A percentile compares a stretch with the other conserved stretches of the same genome.
Evolutionary conservation across 140 eudicot species (phyloP).

Genomic region (Anethum foeniculum): DNA sequence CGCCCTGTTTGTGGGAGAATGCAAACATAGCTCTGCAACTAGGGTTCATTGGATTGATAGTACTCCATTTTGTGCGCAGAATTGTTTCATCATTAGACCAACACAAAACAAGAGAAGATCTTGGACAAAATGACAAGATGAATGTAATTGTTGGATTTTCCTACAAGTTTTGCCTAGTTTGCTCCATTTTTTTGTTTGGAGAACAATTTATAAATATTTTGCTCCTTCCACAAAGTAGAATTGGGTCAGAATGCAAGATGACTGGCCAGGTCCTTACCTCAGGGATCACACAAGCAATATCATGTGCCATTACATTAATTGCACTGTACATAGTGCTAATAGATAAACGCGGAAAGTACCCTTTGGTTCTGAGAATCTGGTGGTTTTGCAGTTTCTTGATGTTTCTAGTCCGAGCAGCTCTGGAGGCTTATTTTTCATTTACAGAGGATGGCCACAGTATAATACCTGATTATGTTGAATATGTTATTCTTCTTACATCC

Average conservation of each 20-base stretch:
- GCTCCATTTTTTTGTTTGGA: conserved; percentile 47
- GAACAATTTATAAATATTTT: conserved; percentile 37
- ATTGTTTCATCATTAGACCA: conserved; percentile 26
- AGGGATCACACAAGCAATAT: conserved; percentile 50
- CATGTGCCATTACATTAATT: conserved; percentile 52
- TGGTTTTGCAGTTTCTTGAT: conserved; percentile 73
- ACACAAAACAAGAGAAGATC: conserved; percentile 27
- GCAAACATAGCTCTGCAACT: conserved; percentile 58
- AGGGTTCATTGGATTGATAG: conserved; percentile 52
- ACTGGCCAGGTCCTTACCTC: conserved; percentile 34
- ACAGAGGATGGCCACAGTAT: conserved; percentile 25
- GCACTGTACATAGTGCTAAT: conserved; percentile 30
- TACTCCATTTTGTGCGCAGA: conserved; percentile 30
- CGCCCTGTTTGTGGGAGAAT: conserved; percentile 67
- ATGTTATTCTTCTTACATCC: conserved; percentile 43
- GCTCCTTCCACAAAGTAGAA: conserved; percentile 29
- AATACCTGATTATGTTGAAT: conserved; percentile 38
- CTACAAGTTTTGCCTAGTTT: conserved; percentile 43
- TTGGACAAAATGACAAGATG: conserved; percentile 27
- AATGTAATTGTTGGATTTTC: conserved; percentile 35
- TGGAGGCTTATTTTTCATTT: conserved; percentile 40
- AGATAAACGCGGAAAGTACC: conserved; percentile 29
- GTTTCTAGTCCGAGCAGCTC: conserved; percentile 30
- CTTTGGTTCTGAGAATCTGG: conserved; percentile 72
- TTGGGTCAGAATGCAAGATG: conserved; percentile 34